A percentile compares a stretch with the other conserved stretches of the same genome.
Conservation (phyloP, 352 stramenopile species). For the Phytophthora chlamydospora region DNA sequence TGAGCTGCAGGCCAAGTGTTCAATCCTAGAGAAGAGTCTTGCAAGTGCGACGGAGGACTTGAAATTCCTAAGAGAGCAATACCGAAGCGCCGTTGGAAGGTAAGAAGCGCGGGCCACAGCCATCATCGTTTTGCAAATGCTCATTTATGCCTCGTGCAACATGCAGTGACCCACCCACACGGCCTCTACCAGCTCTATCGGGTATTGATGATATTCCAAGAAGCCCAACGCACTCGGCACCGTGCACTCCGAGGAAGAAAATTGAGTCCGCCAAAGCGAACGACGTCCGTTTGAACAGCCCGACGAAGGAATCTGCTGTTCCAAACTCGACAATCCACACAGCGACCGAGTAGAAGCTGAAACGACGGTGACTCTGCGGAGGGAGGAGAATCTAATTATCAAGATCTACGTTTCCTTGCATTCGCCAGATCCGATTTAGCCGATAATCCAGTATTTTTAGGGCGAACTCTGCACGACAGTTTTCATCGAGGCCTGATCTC, state of each 20-base stretch:
- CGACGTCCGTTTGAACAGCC: conserved; percentile 52
- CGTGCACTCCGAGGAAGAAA: conserved; percentile 61
- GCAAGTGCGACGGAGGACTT: conserved; percentile 48
- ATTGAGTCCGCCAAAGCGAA: conserved; percentile 56
- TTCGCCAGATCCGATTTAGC: conserved; percentile 17
- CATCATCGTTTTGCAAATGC: not conserved
- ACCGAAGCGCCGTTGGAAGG: conserved; percentile 54
- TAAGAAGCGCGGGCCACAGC: conserved; percentile 29
- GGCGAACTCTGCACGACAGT: conserved; percentile 11
- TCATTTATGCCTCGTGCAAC: conserved; percentile 1
- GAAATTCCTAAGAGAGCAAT: conserved; percentile 58
- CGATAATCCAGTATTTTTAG: conserved; percentile 25
- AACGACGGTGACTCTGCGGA: not conserved
- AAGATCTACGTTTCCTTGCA: not conserved
- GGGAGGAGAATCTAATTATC: conserved; percentile 2
- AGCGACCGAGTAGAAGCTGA: conserved; percentile 10
- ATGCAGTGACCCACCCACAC: conserved; percentile 46
- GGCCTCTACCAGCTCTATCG: conserved; percentile 11
- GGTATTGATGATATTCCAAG: conserved; percentile 2
- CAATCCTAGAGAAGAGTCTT: conserved; percentile 51
- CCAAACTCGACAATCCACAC: conserved; percentile 7
- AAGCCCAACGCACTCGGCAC: conserved; percentile 16
- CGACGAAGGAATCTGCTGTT: conserved; percentile 18
- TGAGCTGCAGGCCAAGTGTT: conserved; percentile 65
- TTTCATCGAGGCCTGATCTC: conserved; percentile 18